Evolutionary conservation across 1,284 basidiomycete genomes (phyloP).

Genomic region (Tilletia indica): DNA sequence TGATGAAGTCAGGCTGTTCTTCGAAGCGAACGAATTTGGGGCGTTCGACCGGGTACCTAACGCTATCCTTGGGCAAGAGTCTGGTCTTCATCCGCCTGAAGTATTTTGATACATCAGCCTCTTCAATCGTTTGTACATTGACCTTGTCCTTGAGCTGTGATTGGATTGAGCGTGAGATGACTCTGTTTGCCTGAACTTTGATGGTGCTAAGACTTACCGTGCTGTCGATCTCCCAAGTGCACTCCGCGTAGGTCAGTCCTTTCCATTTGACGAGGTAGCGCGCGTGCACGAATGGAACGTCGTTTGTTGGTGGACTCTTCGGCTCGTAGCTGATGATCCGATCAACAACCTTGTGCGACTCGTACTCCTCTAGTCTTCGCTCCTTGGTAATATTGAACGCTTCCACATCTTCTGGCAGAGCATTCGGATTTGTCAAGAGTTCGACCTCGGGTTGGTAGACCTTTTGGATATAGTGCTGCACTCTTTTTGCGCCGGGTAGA

Average conservation of each 20-base stretch:
- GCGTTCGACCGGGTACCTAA: constrained; percentile 69
- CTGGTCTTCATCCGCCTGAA: constrained; percentile 70
- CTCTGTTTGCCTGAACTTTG: constrained; percentile 57
- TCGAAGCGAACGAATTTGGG: constrained; percentile 82
- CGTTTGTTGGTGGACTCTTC: constrained; percentile 64
- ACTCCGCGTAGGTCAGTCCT: constrained; percentile 87
- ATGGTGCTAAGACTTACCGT: background rate
- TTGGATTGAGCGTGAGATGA: background rate
- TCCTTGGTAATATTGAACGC: constrained; percentile 77
- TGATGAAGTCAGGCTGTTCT: constrained; percentile 86
- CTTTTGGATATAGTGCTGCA: constrained; percentile 97
- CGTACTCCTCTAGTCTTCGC: constrained; percentile 81
- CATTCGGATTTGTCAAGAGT: constrained; percentile 67
- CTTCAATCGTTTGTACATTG: constrained; percentile 58
- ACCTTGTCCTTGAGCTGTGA: constrained; percentile 67
- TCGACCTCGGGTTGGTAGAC: constrained; percentile 69
- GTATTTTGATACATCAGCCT: constrained; percentile 75
- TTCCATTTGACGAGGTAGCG: constrained; percentile 99
- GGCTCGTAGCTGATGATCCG: constrained; percentile 78
- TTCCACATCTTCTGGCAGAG: constrained; percentile 85
- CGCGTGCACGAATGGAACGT: constrained; percentile 62
- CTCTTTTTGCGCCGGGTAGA: constrained; percentile 80
- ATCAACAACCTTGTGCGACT: constrained; percentile 88
- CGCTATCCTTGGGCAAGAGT: constrained; percentile 76
- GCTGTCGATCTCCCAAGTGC: constrained; percentile 77